These are phyloP conservation scores for Gardenia jasminoides DNA, from an alignment of 257 asterid species.

Conservation along the genomic window DNA sequence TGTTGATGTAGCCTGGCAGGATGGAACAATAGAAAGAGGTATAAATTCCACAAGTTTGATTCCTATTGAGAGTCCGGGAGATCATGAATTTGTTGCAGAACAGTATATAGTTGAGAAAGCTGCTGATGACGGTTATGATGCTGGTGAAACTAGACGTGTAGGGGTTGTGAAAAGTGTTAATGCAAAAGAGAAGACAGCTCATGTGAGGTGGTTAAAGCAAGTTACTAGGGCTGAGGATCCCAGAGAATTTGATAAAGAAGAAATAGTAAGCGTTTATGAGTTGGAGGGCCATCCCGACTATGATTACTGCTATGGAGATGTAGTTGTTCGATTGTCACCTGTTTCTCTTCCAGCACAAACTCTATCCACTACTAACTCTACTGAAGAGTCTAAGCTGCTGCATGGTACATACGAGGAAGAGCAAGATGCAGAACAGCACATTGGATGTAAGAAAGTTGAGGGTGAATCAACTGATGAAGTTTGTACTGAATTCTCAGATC, in stretches of 20 bases:
- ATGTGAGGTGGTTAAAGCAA: slow-evolving; percentile 86
- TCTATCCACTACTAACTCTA: slow-evolving; percentile 33
- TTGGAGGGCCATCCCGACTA: slow-evolving; percentile 98
- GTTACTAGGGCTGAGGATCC: slow-evolving; percentile 84
- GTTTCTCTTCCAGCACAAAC: slow-evolving; percentile 45
- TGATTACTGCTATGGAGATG: slow-evolving; percentile 96
- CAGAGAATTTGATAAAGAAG: slow-evolving; percentile 87
- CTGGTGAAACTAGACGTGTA: slow-evolving; percentile 65
- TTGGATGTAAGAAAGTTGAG: slow-evolving; percentile 33
- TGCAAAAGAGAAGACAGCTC: slow-evolving; percentile 89
- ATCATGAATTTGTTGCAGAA: slow-evolving; percentile 97
- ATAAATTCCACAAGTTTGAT: slow-evolving; percentile 71
- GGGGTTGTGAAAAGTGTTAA: slow-evolving; percentile 87
- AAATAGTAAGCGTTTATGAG: slow-evolving; percentile 95
- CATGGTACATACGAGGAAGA: slow-evolving; percentile 35
- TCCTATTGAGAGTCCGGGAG: slow-evolving; percentile 93
- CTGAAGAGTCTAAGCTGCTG: slow-evolving; percentile 28
- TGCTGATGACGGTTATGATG: slow-evolving; percentile 64
- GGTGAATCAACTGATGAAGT: slow-evolving; percentile 35
- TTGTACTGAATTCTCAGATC: slow-evolving; percentile 60
- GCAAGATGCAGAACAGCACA: slow-evolving; percentile 30
- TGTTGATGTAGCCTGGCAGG: slow-evolving; percentile 93
- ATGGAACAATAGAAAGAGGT: slow-evolving; percentile 64
- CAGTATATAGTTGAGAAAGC: slow-evolving; percentile 96
- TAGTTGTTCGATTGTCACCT: slow-evolving; percentile 89